A percentile compares a stretch with the other conserved stretches of the same genome.
Evolutionary conservation across 2,329 filamentous ascomycete genomes (phyloP).

Genomic region (Clonostachys sp.): DNA sequence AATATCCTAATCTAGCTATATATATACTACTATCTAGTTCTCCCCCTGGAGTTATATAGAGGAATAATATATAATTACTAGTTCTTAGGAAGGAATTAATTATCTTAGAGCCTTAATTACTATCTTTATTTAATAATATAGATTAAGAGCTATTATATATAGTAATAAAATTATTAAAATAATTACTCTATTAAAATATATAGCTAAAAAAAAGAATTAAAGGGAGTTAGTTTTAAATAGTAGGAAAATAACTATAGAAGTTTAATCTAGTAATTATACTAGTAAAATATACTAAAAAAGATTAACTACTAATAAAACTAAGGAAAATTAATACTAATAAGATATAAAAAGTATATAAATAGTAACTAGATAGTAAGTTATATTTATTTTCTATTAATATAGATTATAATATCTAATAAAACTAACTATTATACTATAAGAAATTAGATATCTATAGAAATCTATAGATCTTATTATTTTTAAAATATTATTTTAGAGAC

Average conservation of each 20-base stretch:
- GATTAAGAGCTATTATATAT: neutral
- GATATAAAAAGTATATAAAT: neutral
- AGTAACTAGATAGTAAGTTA: neutral
- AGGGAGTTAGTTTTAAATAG: slow-evolving; percentile 6
- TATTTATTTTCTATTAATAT: no score
- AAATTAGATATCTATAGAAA: no score
- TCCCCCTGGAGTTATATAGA: neutral
- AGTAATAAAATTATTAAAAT: slow-evolving; percentile 7
- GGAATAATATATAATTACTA: neutral
- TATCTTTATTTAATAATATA: neutral
- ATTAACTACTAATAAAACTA: neutral
- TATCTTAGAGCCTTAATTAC: neutral
- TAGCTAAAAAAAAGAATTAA: neutral
- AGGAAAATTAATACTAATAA: neutral
- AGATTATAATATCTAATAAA: no score
- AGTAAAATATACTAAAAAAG: slow-evolving; percentile 2
- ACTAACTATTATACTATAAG: no score
- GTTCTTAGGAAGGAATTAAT: neutral
- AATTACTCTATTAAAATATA: slow-evolving; percentile 2
- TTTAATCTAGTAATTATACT: slow-evolving; percentile 2
- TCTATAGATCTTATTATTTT: no score
- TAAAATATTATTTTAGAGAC: no score
- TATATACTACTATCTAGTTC: neutral
- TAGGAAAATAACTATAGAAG: slow-evolving; percentile 16
- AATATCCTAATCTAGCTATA: neutral